A percentile compares a stretch with the other conserved stretches of the same genome.
phyloP scores from a whole-genome alignment of 805 yeast species.

The Candida chilensis region DNA sequence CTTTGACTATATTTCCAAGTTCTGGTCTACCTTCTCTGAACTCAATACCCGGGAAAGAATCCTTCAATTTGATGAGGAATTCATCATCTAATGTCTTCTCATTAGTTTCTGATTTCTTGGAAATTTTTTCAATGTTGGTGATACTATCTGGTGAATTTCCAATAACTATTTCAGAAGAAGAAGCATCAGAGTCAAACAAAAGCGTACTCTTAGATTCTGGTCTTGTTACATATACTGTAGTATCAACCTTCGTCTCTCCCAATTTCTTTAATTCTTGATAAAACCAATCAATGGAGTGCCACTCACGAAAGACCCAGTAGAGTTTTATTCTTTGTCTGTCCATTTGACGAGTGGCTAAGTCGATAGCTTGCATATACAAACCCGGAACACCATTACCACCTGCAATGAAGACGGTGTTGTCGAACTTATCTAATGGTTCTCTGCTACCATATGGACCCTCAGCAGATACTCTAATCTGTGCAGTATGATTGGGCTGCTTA shows the following conservation, averaged over 20 bases:
- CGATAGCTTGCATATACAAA: constrained; percentile 32
- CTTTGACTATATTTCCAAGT: constrained; percentile 23
- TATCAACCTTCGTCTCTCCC: constrained; percentile 14
- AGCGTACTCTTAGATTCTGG: too few relatives aligned
- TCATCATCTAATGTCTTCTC: too few relatives aligned
- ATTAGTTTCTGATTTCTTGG: too few relatives aligned
- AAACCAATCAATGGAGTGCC: constrained; percentile 35
- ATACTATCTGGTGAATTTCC: too few relatives aligned
- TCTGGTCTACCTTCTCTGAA: constrained; percentile 39
- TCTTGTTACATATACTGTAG: constrained; percentile 16
- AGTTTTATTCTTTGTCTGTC: too few relatives aligned
- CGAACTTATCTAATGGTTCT: constrained; percentile 37
- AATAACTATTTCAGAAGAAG: too few relatives aligned
- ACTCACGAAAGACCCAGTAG: constrained; percentile 30
- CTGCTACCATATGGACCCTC: constrained; percentile 57
- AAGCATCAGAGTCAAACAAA: too few relatives aligned
- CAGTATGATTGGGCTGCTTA: constrained; percentile 18
- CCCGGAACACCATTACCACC: constrained; percentile 66
- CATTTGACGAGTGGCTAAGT: too few relatives aligned
- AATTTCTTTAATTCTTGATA: constrained; percentile 26
- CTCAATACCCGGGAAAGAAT: constrained; percentile 13
- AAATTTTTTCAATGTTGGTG: too few relatives aligned
- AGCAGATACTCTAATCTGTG: constrained; percentile 30
- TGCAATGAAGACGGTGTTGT: constrained; percentile 40
- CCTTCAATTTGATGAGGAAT: too few relatives aligned